phyloP scores from a whole-genome alignment of 176 grass and related monocot genomes.

The Musa itinerans region DNA sequence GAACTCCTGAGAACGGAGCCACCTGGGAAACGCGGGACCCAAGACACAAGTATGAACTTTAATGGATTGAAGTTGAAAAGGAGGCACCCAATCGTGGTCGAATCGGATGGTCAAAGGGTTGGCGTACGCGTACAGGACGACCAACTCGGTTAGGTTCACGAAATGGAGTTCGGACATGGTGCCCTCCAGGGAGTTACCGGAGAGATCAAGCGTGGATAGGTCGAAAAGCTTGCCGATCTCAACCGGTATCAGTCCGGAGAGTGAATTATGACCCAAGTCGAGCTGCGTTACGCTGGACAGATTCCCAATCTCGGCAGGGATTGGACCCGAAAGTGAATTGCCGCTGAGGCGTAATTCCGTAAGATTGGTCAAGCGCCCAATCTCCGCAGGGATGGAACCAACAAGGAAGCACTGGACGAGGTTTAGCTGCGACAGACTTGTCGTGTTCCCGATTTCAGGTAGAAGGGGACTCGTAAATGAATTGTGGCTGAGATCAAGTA shows the following conservation, averaged over 20 bases:
- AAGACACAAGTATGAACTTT: neutral
- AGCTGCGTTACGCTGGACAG: slow-evolving; percentile 27
- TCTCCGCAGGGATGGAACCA: too few species aligned
- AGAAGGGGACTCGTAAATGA: too few species aligned
- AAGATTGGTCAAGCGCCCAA: too few species aligned
- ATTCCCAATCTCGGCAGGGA: neutral
- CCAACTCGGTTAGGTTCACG: neutral
- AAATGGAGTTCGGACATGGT: neutral
- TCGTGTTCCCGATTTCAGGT: too few species aligned
- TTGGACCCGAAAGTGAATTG: neutral
- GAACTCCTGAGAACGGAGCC: slow-evolving; percentile 20
- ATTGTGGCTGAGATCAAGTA: neutral
- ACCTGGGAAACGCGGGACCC: slow-evolving; percentile 18
- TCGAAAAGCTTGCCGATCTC: neutral
- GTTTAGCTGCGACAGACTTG: too few species aligned
- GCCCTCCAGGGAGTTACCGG: neutral
- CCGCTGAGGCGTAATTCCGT: too few species aligned
- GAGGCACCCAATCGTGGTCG: slow-evolving; percentile 15
- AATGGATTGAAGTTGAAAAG: slow-evolving; percentile 18
- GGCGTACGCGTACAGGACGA: neutral
- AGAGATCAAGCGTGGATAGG: neutral
- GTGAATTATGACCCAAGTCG: slow-evolving; percentile 15
- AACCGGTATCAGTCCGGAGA: neutral
- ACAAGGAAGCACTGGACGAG: too few species aligned
- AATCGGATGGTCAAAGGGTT: neutral